phyloP scores from a whole-genome alignment of 2,329 filamentous ascomycete species.

The Diaporthe citrichinensis region DNA sequence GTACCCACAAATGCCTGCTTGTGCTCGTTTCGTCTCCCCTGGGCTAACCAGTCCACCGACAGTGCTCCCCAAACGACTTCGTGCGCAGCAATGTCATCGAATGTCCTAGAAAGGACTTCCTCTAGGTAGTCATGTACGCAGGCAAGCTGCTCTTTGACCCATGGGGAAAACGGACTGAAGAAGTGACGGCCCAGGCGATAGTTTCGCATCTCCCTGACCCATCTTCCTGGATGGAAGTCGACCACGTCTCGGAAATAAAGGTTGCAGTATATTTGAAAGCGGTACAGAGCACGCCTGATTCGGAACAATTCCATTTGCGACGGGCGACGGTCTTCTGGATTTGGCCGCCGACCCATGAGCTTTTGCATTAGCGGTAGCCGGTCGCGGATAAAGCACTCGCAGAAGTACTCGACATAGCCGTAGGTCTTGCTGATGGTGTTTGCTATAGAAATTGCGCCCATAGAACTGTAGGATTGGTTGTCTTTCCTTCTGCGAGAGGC shows the following conservation, averaged over 20 bases:
- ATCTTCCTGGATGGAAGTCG: neutral
- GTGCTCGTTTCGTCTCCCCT: neutral
- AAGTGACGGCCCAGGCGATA: neutral
- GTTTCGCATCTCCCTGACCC: neutral
- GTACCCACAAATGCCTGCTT: slow-evolving; percentile 23
- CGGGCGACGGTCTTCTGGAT: neutral
- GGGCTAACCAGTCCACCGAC: slow-evolving; percentile 19
- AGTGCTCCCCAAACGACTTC: slow-evolving; percentile 2
- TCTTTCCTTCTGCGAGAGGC: neutral
- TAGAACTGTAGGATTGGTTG: too few species aligned
- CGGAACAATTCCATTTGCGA: neutral
- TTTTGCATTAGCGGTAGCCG: neutral
- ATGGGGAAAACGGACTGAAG: neutral
- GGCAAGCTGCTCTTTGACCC: slow-evolving; percentile 29
- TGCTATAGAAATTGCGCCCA: neutral
- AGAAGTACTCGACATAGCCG: neutral
- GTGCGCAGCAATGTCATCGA: slow-evolving; percentile 19
- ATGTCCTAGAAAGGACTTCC: neutral
- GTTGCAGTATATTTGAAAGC: slow-evolving; percentile 24
- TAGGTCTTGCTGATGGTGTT: neutral
- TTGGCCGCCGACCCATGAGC: neutral
- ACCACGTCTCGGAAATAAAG: neutral
- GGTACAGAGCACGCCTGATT: neutral
- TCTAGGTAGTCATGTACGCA: slow-evolving; percentile 30
- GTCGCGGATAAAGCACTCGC: neutral